Conservation (phyloP, 805 yeast genomes). For the Starmerella sp. region DNA sequence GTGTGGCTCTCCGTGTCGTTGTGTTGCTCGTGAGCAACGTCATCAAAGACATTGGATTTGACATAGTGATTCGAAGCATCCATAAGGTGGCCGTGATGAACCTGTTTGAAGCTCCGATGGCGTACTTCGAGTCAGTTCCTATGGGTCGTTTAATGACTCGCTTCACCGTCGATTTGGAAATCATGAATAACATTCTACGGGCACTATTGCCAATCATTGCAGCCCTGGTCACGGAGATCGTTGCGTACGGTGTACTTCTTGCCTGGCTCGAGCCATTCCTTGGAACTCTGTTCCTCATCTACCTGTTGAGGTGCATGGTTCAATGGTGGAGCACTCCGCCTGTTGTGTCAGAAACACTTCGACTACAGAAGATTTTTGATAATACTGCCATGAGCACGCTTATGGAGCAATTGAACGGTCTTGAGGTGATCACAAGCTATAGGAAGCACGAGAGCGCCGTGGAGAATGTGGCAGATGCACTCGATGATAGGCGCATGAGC, state of each 20-base stretch:
- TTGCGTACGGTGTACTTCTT: neutral
- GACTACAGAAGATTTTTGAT: slow-evolving; percentile 56
- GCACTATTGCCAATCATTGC: slow-evolving; percentile 74
- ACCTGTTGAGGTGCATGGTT: too few species aligned
- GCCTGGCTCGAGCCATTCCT: too few species aligned
- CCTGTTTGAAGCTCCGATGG: slow-evolving; percentile 80
- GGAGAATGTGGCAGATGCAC: too few species aligned
- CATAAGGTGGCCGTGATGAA: slow-evolving; percentile 62
- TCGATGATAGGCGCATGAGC: too few species aligned
- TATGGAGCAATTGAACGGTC: slow-evolving; percentile 3
- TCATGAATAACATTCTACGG: neutral
- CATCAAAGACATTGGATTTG: neutral
- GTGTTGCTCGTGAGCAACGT: neutral
- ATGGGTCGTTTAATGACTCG: slow-evolving; percentile 66
- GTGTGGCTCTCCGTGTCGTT: too few species aligned
- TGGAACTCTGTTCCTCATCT: too few species aligned
- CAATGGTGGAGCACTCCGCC: slow-evolving; percentile 37
- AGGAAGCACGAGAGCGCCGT: neutral
- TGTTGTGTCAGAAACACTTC: slow-evolving; percentile 59
- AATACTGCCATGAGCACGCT: neutral
- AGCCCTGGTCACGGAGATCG: slow-evolving; percentile 27
- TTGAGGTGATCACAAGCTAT: neutral
- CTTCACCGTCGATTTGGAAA: neutral
- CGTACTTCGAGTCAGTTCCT: slow-evolving; percentile 87
- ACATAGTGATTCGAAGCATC: neutral